Evolutionary conservation across 2,329 filamentous ascomycete species (phyloP).

Genomic region (Aspergillus persii): DNA sequence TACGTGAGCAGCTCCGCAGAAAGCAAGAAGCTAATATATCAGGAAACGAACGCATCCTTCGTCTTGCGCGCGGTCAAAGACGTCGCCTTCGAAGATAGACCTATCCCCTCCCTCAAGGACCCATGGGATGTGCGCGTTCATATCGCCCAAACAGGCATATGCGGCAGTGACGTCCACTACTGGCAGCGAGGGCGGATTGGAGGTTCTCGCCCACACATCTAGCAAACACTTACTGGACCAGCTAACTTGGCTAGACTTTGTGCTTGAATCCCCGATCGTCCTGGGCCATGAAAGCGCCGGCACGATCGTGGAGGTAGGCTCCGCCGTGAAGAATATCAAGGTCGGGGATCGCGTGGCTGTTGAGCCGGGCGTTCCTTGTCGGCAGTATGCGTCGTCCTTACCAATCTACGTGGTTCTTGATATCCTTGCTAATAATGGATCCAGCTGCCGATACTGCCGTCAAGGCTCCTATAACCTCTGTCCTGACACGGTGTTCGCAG

Average conservation of each 20-base stretch:
- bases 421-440: neutral
- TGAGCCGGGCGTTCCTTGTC: conserved; percentile 26
- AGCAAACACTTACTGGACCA: neutral
- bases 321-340: conserved; percentile 21
- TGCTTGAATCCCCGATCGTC: conserved; percentile 41
- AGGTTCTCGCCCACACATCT: conserved; percentile 5
- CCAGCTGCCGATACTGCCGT: conserved; percentile 23
- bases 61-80: conserved; percentile 48
- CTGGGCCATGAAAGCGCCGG: conserved; percentile 32
- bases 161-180: conserved; percentile 48
- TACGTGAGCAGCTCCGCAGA: neutral
- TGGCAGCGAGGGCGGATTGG: conserved; percentile 46
- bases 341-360: conserved; percentile 24
- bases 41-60: conserved; percentile 34
- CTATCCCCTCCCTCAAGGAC: conserved; percentile 37
- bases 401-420: neutral
- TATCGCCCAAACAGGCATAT: conserved; percentile 48
- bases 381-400: conserved; percentile 32
- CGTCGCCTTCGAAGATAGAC: conserved; percentile 46
- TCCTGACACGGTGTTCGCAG: conserved; percentile 52
- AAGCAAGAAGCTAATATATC: neutral
- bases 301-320: conserved; percentile 21
- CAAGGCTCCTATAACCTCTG: conserved; percentile 24
- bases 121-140: conserved; percentile 43
- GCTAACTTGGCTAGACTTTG: conserved; percentile 34